Evolutionary conservation across 345 rosid species (phyloP).

Genomic region (Schrenkiella parvula): DNA sequence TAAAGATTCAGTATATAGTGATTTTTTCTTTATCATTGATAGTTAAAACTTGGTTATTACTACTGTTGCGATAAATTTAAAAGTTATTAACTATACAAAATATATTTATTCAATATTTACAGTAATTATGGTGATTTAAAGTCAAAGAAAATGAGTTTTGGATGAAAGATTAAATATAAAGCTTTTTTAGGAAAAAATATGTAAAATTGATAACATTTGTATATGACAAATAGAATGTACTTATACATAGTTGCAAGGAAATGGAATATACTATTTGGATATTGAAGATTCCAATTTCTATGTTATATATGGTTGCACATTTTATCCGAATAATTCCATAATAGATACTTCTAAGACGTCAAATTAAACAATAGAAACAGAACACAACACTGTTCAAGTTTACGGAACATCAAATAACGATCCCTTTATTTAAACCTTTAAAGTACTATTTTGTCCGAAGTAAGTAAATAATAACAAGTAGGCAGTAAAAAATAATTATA

Average conservation of each 20-base stretch:
- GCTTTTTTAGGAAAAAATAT: too few species aligned
- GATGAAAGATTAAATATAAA: too few species aligned
- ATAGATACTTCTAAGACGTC: neutral
- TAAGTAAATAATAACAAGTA: neutral
- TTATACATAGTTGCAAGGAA: conserved; percentile 27
- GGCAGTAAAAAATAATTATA: neutral
- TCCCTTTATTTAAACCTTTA: neutral
- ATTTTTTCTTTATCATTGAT: neutral
- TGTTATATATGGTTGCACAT: conserved; percentile 5
- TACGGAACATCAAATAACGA: neutral
- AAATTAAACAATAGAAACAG: neutral
- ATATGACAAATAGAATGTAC: conserved; percentile 30
- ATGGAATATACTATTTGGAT: conserved; percentile 31
- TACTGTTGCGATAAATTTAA: too few species aligned
- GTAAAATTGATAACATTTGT: too few species aligned
- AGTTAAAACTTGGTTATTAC: neutral
- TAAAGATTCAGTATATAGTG: neutral
- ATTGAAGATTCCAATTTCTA: conserved; percentile 21
- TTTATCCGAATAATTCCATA: conserved; percentile 1
- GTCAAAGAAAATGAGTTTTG: too few species aligned
- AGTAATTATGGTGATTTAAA: too few species aligned
- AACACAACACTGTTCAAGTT: neutral
- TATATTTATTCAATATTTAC: too few species aligned
- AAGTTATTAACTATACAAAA: too few species aligned
- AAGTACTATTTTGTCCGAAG: conserved; percentile 22